Base-by-base conservation (phyloP, 2,329 filamentous ascomycete species). In the Ramularia collo-cygni region DNA sequence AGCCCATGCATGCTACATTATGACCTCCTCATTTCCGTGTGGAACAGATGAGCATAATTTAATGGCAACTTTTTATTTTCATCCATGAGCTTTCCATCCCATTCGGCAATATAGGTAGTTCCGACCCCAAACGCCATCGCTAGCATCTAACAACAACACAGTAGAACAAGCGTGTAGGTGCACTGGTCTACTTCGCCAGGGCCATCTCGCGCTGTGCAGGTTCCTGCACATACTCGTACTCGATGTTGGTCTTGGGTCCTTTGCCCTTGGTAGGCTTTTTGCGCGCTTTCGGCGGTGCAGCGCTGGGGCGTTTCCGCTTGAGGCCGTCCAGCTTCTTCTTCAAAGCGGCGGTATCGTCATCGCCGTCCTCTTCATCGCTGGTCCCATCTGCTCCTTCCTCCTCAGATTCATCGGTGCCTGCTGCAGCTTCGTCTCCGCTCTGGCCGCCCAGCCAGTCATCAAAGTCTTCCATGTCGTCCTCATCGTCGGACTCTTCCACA, bases 391-490 rank as follows among this genome's bases (percentile, higher is more conserved):
- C 76, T 2, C 77, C 76, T n/a, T 76, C 75, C 5, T 72, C 62
- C 9, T 64, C 67, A 14, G 74, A 74, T 24, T 10, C 21, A 4
- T 74, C 74, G 4, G 67, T 68, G 12, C 78, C 67, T n/a, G 50
- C 55, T 8, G 67, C 67, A 3, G 67, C 66, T 4, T 67, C 67
- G 21, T 66, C 66, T 27, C 64, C 71, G 44, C 74, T 77, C 42
- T 75, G 83, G 46, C 79, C 86, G 53, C 82, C 88, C 35, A 95
- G 72, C 90, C 90, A 96, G 59, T 96, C 90, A 64, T 96, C 85
- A 36, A 96, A 76, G 58, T 96, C 90, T 63, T 95, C 86, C 38
- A 96, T 76, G 58, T 77, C 75, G 40, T 71, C 85, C 42, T 86
- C 83, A 45, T 89, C 85, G 51, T 83, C 84, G 59, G 63, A 66